Conservation (phyloP, 768 basidiomycete species). For the Clitopilus hobsonii region DNA sequence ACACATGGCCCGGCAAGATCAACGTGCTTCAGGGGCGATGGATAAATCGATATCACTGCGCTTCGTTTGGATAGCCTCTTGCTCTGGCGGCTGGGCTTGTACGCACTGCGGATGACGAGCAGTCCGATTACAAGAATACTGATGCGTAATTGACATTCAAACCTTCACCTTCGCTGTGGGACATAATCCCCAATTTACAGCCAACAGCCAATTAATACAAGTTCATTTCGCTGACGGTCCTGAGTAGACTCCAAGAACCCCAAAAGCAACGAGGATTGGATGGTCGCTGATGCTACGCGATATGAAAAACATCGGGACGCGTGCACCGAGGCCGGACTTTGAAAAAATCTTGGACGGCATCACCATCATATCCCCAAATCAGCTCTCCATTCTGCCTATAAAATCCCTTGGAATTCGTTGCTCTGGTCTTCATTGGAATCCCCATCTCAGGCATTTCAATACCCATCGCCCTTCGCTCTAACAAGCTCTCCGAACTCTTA, state of each 20-base stretch:
- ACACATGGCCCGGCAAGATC: neutral
- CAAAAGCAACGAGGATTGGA: neutral
- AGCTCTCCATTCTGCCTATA: constrained; percentile 1
- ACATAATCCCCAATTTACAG: neutral
- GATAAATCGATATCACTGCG: neutral
- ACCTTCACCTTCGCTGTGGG: neutral
- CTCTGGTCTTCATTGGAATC: neutral
- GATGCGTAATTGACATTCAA: neutral
- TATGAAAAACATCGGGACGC: neutral
- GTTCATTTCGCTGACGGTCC: neutral
- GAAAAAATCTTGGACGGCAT: constrained; percentile 7
- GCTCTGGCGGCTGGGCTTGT: neutral
- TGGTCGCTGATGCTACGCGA: neutral
- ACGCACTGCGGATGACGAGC: neutral
- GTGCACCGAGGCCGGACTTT: constrained; percentile 5
- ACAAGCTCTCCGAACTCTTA: neutral
- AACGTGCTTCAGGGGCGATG: neutral
- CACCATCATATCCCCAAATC: neutral
- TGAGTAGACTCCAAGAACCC: neutral
- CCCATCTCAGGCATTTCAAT: neutral
- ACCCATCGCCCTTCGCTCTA: neutral
- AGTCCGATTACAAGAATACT: neutral
- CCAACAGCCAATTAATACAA: neutral
- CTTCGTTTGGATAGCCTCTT: neutral
- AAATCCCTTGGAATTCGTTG: neutral